Conservation (phyloP, 257 asterid species). For the Lycium ferocissimum region DNA sequence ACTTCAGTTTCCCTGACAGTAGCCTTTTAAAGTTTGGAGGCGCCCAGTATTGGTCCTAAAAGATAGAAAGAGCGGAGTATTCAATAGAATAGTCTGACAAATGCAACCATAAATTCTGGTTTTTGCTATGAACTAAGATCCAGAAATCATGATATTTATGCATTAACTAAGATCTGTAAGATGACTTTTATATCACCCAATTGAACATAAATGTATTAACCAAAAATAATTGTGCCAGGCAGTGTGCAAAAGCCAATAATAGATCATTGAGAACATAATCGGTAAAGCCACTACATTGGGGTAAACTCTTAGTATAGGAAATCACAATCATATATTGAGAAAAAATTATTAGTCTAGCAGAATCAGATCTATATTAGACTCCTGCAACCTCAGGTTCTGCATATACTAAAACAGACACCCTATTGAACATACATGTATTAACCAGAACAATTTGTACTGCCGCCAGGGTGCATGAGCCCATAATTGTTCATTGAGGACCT, state of each 20-base stretch:
- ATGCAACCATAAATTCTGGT: neutral
- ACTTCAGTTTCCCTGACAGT: slow-evolving; percentile 54
- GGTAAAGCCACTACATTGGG: neutral
- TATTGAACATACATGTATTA: slow-evolving; percentile 1
- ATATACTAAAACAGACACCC: slow-evolving; percentile 23
- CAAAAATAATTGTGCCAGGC: neutral
- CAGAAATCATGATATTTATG: neutral
- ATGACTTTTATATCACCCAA: neutral
- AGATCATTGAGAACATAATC: slow-evolving; percentile 18
- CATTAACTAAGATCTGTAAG: slow-evolving; percentile 1
- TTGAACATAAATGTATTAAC: neutral
- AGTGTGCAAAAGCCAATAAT: neutral
- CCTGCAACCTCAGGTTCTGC: neutral
- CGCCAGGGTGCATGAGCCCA: slow-evolving; percentile 5
- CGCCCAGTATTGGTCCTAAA: slow-evolving; percentile 62
- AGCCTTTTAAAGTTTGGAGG: slow-evolving; percentile 63
- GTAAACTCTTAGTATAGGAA: neutral
- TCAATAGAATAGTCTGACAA: slow-evolving; percentile 10
- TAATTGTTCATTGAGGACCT: neutral
- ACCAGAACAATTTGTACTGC: slow-evolving; percentile 8
- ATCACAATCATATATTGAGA: slow-evolving; percentile 18
- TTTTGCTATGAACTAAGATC: neutral
- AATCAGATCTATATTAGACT: slow-evolving; percentile 11
- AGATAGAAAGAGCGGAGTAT: neutral
- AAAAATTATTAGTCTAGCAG: neutral